Conservation (phyloP, 2,329 filamentous ascomycete genomes). For the Aspergillus luchuensis region DNA sequence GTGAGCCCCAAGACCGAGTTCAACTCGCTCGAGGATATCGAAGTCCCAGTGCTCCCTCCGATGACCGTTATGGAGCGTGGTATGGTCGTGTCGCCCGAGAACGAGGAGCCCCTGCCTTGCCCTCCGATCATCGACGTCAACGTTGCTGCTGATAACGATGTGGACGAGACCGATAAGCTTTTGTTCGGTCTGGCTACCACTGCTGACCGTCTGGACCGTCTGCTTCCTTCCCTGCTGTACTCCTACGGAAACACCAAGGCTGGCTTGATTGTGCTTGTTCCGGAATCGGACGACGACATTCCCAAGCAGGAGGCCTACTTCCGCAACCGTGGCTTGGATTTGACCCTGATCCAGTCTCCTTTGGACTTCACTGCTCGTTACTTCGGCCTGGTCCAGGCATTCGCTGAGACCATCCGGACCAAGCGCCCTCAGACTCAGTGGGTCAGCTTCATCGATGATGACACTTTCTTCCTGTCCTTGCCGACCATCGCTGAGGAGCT, state of each 20-base stretch:
- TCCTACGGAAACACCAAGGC: slow-evolving; percentile 47
- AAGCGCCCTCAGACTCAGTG: slow-evolving; percentile 44
- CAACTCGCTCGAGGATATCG: slow-evolving; percentile 41
- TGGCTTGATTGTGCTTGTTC: slow-evolving; percentile 44
- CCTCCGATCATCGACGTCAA: slow-evolving; percentile 44
- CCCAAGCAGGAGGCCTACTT: slow-evolving; percentile 44
- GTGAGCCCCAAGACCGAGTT: slow-evolving; percentile 42
- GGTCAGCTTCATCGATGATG: slow-evolving; percentile 48
- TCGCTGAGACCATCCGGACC: slow-evolving; percentile 41
- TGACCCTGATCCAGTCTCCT: slow-evolving; percentile 43
- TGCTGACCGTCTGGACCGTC: slow-evolving; percentile 44
- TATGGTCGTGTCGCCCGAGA: slow-evolving; percentile 39
- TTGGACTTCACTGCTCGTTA: slow-evolving; percentile 47
- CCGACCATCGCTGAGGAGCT: slow-evolving; percentile 42
- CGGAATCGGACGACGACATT: slow-evolving; percentile 43
- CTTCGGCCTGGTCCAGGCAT: slow-evolving; percentile 46
- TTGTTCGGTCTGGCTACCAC: slow-evolving; percentile 47
- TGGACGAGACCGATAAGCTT: slow-evolving; percentile 45
- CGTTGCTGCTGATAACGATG: slow-evolving; percentile 42
- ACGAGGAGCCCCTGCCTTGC: slow-evolving; percentile 37
- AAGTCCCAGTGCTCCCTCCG: slow-evolving; percentile 40
- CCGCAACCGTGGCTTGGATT: slow-evolving; percentile 44
- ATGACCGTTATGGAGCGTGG: slow-evolving; percentile 44
- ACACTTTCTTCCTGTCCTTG: slow-evolving; percentile 48
- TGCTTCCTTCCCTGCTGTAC: slow-evolving; percentile 46